phyloP scores from a whole-genome alignment of 2,329 filamentous ascomycete species.

The Lachnellula hyalina region DNA sequence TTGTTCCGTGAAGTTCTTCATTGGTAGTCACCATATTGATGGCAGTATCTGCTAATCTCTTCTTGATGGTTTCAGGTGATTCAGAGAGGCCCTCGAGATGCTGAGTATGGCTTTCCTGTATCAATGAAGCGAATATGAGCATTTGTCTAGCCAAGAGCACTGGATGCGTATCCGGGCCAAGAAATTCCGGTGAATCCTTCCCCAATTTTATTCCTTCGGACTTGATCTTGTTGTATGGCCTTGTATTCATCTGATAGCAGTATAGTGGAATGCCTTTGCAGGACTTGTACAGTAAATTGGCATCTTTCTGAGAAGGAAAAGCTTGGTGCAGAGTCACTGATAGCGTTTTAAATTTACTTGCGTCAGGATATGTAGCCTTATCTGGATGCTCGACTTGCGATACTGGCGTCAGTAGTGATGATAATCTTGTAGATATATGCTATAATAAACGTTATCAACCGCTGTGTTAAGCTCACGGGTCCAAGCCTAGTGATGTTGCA shows the following conservation, averaged over 20 bases:
- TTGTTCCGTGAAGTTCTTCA: constrained; percentile 38
- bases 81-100: constrained; percentile 7
- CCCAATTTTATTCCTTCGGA: constrained; percentile 9
- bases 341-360: constrained; percentile 9
- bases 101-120: constrained; percentile 31
- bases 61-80: constrained; percentile 20
- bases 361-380: background rate
- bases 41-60: constrained; percentile 12
- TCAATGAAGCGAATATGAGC: constrained; percentile 34
- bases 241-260: constrained; percentile 25
- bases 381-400: background rate
- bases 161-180: constrained; percentile 32
- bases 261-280: constrained; percentile 2
- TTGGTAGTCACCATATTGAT: constrained; percentile 37
- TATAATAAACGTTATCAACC: background rate
- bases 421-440: background rate
- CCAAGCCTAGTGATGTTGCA: no score
- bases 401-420: background rate
- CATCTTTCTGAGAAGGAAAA: constrained; percentile 20
- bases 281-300: constrained; percentile 9
- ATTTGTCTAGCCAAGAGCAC: constrained; percentile 39
- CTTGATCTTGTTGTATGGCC: constrained; percentile 12
- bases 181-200: constrained; percentile 23
- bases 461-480: no score
- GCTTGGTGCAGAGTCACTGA: constrained; percentile 13